Conservation (phyloP, 805 yeast species). For the Saccharomycopsis sp. region DNA sequence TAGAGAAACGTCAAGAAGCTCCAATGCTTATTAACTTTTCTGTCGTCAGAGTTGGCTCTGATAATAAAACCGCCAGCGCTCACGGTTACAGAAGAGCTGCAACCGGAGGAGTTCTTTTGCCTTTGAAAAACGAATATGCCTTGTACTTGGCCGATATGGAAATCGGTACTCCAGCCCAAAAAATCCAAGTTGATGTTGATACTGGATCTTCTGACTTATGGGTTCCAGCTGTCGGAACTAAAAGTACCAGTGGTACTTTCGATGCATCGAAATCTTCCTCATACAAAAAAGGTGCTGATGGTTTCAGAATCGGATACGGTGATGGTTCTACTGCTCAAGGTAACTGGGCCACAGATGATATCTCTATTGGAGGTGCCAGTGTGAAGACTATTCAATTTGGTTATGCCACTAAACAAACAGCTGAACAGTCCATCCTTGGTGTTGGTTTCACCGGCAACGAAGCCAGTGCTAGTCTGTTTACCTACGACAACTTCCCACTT, state of each 20-base stretch:
- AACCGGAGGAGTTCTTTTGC: neutral
- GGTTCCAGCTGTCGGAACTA: constrained; percentile 31
- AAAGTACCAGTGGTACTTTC: constrained; percentile 20
- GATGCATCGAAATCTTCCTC: constrained; percentile 22
- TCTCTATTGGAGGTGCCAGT: constrained; percentile 25
- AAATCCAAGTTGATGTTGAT: constrained; percentile 37
- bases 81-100: neutral
- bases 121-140: constrained; percentile 32
- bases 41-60: neutral
- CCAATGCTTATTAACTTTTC: neutral
- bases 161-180: constrained; percentile 40
- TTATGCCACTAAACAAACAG: constrained; percentile 18
- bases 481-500: constrained; percentile 26
- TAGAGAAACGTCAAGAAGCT: neutral
- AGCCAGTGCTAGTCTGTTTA: constrained; percentile 2
- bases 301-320: constrained; percentile 37
- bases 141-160: constrained; percentile 40
- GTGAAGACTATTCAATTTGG: constrained; percentile 47
- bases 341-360: constrained; percentile 28
- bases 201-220: constrained; percentile 47
- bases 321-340: constrained; percentile 47
- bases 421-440: constrained; percentile 12
- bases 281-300: constrained; percentile 27
- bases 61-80: neutral
- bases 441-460: constrained; percentile 17